Percentiles rank a stretch among this genome's conserved stretches.
Evolutionary conservation across 192 early-diverging fungal genomes (phyloP).

Genomic region (Rhizoclosmatium globosum): DNA sequence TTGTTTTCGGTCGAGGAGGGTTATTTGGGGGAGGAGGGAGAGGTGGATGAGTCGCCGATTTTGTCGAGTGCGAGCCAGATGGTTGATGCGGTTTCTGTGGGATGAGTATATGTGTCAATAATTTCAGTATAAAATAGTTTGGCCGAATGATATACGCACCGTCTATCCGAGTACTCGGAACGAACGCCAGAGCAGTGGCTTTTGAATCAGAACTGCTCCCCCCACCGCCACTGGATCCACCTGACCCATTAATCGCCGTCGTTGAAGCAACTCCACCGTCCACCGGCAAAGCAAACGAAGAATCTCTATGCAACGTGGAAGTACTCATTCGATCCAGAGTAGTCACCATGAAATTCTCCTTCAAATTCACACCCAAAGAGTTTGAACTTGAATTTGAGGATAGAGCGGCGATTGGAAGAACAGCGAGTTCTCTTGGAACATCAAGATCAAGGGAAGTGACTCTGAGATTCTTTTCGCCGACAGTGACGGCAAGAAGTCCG

Average conservation of each 20-base stretch:
- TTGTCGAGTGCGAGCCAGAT: conserved; percentile 26
- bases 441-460: conserved; percentile 23
- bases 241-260: too few relatives aligned
- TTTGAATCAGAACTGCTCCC: not conserved
- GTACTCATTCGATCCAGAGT: not conserved
- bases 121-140: not conserved
- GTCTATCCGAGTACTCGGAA: not conserved
- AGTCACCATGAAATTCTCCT: not conserved
- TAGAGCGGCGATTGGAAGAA: conserved; percentile 10
- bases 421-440: not conserved
- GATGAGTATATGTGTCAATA: not conserved
- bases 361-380: not conserved
- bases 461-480: conserved; percentile 45
- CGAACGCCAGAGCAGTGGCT: conserved; percentile 1
- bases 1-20: not conserved
- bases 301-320: not conserved
- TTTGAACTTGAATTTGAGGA: not conserved
- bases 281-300: not conserved
- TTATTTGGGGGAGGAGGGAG: not conserved
- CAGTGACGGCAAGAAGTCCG: conserved; percentile 52
- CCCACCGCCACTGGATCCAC: not conserved
- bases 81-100: not conserved
- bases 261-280: too few relatives aligned
- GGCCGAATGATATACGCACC: not conserved
- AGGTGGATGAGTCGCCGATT: conserved; percentile 21